phyloP scores from a whole-genome alignment of 305 asterid genomes.

The Fraxinus floribunda region DNA sequence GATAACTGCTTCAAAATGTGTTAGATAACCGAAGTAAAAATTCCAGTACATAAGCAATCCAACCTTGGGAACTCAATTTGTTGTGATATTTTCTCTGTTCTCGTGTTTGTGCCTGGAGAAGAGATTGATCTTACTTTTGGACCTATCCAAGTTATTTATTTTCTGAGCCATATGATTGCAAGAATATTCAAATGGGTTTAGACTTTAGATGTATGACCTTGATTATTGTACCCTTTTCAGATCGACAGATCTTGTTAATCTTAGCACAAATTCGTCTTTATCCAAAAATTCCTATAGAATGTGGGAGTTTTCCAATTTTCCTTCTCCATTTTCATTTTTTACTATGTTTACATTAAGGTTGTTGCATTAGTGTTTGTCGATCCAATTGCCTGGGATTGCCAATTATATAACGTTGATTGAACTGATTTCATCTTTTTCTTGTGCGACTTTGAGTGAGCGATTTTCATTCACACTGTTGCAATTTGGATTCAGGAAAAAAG shows the following conservation, averaged over 20 bases:
- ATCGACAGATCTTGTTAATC: background rate
- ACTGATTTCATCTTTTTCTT: background rate
- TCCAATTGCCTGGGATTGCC: background rate
- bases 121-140: background rate
- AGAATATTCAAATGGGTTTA: background rate
- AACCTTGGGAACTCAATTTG: background rate
- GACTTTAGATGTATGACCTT: background rate
- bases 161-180: background rate
- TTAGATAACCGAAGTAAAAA: background rate
- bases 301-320: background rate
- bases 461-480: conserved; percentile 13
- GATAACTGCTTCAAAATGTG: background rate
- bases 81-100: background rate
- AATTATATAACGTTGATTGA: conserved; percentile 2
- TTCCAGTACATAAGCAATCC: background rate
- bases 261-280: background rate
- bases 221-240: background rate
- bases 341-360: background rate
- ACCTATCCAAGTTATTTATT: background rate
- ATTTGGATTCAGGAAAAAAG: background rate
- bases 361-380: background rate
- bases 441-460: background rate
- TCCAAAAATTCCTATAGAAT: background rate
- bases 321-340: background rate
- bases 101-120: background rate